These are phyloP conservation scores for Kuraishia hungarica DNA, from an alignment of 805 yeast genomes.

Conservation along the genomic window DNA sequence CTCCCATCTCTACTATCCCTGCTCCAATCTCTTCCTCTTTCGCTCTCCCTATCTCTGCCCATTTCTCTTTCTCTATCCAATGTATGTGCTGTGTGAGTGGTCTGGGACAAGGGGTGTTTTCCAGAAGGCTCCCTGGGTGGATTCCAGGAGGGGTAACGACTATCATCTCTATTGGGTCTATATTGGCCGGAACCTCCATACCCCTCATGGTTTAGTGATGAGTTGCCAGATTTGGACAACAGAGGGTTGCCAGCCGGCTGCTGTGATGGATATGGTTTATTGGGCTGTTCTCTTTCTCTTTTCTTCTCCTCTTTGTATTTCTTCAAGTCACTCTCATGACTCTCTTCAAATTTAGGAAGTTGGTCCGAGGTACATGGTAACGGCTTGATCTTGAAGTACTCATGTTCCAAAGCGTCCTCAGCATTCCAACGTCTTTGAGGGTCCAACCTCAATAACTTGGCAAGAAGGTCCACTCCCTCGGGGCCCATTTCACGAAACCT, in stretches of 20 bases:
- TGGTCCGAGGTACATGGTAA: constrained; percentile 44
- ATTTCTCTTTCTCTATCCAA: neutral
- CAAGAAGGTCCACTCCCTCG: constrained; percentile 46
- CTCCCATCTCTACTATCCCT: neutral
- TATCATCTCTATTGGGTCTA: neutral
- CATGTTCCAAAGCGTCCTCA: constrained; percentile 60
- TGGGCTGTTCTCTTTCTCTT: neutral
- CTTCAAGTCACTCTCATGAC: constrained; percentile 81
- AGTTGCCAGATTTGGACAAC: neutral
- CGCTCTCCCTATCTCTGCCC: neutral
- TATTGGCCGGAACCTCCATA: neutral
- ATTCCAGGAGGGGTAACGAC: neutral
- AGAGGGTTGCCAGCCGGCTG: neutral
- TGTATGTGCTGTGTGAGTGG: neutral
- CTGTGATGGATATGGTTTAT: neutral
- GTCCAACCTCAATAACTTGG: constrained; percentile 57
- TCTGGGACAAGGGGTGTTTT: neutral
- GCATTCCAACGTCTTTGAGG: constrained; percentile 76
- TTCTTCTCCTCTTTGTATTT: constrained; percentile 36
- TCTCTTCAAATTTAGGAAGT: constrained; percentile 67
- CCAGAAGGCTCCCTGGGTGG: neutral
- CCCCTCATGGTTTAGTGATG: neutral
- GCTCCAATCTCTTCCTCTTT: neutral
- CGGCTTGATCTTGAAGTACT: constrained; percentile 63
- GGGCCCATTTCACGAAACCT: constrained; percentile 38